Conservation (phyloP, 495 filamentous ascomycete genomes). For the Pyronema omphalodes region DNA sequence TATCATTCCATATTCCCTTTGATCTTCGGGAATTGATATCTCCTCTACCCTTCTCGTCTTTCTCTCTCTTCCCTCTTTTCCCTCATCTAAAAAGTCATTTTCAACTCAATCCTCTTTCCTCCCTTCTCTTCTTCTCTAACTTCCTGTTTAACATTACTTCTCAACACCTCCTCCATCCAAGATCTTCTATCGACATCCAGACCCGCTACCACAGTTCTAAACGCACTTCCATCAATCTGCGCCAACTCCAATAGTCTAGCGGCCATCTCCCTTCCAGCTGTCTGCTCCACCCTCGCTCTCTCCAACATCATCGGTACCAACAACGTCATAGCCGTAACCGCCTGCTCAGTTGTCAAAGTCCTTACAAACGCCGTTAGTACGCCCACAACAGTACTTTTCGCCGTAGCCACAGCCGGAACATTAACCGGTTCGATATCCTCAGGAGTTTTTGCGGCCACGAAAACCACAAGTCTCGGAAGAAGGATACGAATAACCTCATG, state of each 20-base stretch:
- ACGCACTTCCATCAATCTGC: slow-evolving; percentile 47
- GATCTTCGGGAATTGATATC: too few species aligned
- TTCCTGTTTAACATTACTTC: slow-evolving; percentile 26
- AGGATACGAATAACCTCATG: slow-evolving; percentile 55
- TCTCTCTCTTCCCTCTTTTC: too few species aligned
- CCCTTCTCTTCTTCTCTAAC: slow-evolving; percentile 26
- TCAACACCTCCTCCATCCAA: slow-evolving; percentile 70
- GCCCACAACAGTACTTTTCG: slow-evolving; percentile 33
- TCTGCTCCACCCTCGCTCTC: slow-evolving; percentile 36
- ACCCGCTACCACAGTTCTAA: slow-evolving; percentile 52
- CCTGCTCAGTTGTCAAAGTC: slow-evolving; percentile 32
- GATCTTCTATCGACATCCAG: slow-evolving; percentile 53
- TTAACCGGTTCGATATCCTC: slow-evolving; percentile 43
- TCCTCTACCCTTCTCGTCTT: too few species aligned
- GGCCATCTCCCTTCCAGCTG: slow-evolving; percentile 50
- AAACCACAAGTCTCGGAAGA: slow-evolving; percentile 56
- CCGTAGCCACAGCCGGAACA: slow-evolving; percentile 37
- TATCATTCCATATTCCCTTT: too few species aligned
- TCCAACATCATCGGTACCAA: slow-evolving; percentile 63
- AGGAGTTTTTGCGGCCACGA: slow-evolving; percentile 44
- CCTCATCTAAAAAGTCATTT: slow-evolving; percentile 56
- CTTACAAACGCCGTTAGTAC: slow-evolving; percentile 43
- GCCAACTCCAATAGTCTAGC: slow-evolving; percentile 63
- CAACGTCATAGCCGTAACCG: slow-evolving; percentile 46
- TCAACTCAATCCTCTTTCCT: slow-evolving; percentile 61